These are phyloP conservation scores for Botryotinia globosa DNA, from an alignment of 2,329 filamentous ascomycete genomes.

Conservation along the genomic window DNA sequence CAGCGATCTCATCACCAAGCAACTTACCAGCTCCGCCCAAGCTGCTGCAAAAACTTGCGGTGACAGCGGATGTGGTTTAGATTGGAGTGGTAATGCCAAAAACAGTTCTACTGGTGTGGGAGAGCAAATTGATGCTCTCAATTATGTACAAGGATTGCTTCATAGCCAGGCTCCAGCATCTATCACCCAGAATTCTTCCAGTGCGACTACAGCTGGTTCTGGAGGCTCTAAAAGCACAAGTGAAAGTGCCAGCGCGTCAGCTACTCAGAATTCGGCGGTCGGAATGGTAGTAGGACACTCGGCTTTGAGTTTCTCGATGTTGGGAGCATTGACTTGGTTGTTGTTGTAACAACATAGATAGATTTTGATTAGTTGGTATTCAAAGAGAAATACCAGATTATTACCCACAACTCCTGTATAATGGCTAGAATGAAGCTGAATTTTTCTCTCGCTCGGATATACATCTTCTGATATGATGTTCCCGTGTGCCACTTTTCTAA, in stretches of 20 bases:
- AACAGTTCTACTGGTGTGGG: slow-evolving; percentile 43
- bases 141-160: slow-evolving; percentile 47
- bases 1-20: slow-evolving; percentile 52
- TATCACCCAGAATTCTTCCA: slow-evolving; percentile 47
- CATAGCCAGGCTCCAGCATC: slow-evolving; percentile 36
- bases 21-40: slow-evolving; percentile 55
- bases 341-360: background rate
- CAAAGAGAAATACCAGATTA: too few species aligned
- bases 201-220: slow-evolving; percentile 23
- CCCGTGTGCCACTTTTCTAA: background rate
- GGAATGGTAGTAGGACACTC: background rate
- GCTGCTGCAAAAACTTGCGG: slow-evolving; percentile 62
- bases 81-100: slow-evolving; percentile 55
- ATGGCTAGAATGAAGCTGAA: background rate
- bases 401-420: background rate
- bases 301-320: background rate
- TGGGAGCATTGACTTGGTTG: slow-evolving; percentile 9
- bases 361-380: too few species aligned
- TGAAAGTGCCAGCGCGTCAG: background rate
- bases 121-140: slow-evolving; percentile 57
- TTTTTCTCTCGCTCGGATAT: too few species aligned
- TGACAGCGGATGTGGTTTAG: slow-evolving; percentile 62
- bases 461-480: background rate
- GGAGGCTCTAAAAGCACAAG: background rate
- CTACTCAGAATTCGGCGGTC: background rate